phyloP scores from a whole-genome alignment of 768 basidiomycete genomes.

The Nidularia pulvinata region DNA sequence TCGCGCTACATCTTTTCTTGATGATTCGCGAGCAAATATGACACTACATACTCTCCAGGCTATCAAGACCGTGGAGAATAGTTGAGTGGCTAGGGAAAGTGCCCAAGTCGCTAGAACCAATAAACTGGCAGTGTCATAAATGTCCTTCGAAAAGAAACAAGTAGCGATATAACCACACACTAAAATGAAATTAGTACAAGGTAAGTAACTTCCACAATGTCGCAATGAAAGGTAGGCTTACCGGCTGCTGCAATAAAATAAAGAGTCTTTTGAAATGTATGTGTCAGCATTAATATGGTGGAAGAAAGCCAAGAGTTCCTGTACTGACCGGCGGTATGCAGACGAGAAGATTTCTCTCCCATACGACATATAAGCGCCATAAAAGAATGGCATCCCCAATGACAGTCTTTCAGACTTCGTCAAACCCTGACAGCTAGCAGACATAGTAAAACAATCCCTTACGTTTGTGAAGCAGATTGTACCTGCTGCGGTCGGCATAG shows the following conservation, averaged over 20 bases:
- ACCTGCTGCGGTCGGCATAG: neutral
- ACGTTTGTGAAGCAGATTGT: slow-evolving; percentile 4
- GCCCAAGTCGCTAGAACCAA: neutral
- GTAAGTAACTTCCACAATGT: neutral
- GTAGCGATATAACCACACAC: neutral
- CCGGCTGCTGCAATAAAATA: slow-evolving; percentile 1
- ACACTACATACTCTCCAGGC: slow-evolving; percentile 6
- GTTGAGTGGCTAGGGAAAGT: neutral
- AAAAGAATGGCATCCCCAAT: slow-evolving; percentile 13
- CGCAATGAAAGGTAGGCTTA: neutral
- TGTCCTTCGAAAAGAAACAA: neutral
- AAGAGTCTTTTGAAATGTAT: neutral
- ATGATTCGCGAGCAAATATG: slow-evolving; percentile 2
- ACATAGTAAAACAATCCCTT: neutral
- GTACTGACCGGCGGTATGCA: slow-evolving; percentile 3
- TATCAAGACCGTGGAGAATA: neutral
- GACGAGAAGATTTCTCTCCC: slow-evolving; percentile 8
- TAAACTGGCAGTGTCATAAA: neutral
- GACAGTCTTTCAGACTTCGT: slow-evolving; percentile 4
- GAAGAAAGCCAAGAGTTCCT: neutral
- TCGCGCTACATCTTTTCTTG: neutral
- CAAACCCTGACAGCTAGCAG: neutral
- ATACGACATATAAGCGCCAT: slow-evolving; percentile 15
- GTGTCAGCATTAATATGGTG: too few species aligned
- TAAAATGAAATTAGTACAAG: neutral